Evolutionary conservation across 176 grass and related monocot species (phyloP).

Genomic region (Cenchrus americanus): DNA sequence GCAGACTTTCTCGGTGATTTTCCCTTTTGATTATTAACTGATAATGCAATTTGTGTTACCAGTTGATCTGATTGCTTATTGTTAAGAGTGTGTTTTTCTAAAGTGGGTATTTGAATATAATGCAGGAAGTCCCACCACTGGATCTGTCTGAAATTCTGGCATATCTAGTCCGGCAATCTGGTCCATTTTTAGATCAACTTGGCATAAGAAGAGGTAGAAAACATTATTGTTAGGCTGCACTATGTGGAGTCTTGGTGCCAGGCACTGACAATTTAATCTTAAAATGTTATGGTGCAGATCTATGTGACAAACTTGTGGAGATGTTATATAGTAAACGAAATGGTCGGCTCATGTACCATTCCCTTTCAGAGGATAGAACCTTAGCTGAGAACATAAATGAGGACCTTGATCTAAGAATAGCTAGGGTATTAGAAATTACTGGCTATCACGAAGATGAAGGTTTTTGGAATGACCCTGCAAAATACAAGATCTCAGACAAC

Average conservation of each 20-base stretch:
- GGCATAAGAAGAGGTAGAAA: slow-evolving; percentile 68
- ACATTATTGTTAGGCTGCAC: background rate
- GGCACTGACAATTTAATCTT: slow-evolving; percentile 2
- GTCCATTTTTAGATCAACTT: slow-evolving; percentile 87
- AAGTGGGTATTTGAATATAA: slow-evolving; percentile 24
- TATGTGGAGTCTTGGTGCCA: slow-evolving; percentile 7
- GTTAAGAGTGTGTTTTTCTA: background rate
- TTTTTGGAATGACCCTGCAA: slow-evolving; percentile 57
- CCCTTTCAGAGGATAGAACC: slow-evolving; percentile 53
- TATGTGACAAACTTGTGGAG: slow-evolving; percentile 71
- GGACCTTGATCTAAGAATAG: slow-evolving; percentile 90
- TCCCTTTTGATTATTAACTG: background rate
- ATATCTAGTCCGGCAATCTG: slow-evolving; percentile 78
- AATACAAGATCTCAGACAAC: slow-evolving; percentile 53
- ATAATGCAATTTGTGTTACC: background rate
- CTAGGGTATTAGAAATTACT: slow-evolving; percentile 71
- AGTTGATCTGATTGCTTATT: slow-evolving; percentile 35
- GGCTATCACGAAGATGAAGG: slow-evolving; percentile 68
- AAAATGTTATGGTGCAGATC: slow-evolving; percentile 57
- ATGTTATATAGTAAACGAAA: slow-evolving; percentile 61
- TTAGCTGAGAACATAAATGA: slow-evolving; percentile 56
- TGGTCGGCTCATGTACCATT: slow-evolving; percentile 51
- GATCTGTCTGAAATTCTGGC: slow-evolving; percentile 78
- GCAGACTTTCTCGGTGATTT: background rate
- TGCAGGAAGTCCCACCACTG: slow-evolving; percentile 67